Base-by-base conservation (phyloP, 1,284 basidiomycete species). In the Leccinum fallax region DNA sequence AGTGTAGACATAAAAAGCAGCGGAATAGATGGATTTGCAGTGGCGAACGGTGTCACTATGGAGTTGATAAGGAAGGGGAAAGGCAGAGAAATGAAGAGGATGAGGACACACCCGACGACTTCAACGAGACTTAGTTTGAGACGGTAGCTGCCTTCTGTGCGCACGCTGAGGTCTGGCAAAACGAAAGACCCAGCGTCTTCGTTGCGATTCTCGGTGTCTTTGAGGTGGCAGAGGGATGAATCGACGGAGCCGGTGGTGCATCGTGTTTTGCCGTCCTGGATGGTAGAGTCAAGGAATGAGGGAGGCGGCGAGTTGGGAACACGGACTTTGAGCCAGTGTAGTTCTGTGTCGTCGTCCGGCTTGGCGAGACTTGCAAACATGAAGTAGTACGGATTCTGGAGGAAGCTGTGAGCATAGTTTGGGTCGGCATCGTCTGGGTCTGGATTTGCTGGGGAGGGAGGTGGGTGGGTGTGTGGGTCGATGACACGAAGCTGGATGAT, bases 301-400 rank as follows among this genome's bases (percentile, higher is more conserved):
- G 57, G 59, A 51, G 10, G 56, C 15, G 57, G 19, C 57, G 21
- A 15, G 30, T 54, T 16, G 16, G 2, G 19, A 21, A 32, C 40
- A 71, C 78, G 30, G 57, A 88, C 88, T 80, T 94, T 93, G 58
- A 96, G 83, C 82, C 95, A 90, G 73, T 97, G 95, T 40, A 98
- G 77, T 76, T 98, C 96, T 92, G 85, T 19, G 21, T 21, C 21
- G 21, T 21, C 21, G 21, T 21, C 21, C 21, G 21, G 92, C 66
- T 93, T 90, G 0, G 93, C 92, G 24, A 97, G 83, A 66, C 87
- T 89, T 5, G 94, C 94, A 69, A 94, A 97, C 86, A 95, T 94
- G 77, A 97, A 97, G 74, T 95, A 95, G 75, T 95, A 95, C 0
- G 94, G 94, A 67, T 93, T 95, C 77, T 97, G 90, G 15, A 92